Evolutionary conservation across 495 filamentous ascomycete species (phyloP).

Genomic region (Xeromyces bisporus): DNA sequence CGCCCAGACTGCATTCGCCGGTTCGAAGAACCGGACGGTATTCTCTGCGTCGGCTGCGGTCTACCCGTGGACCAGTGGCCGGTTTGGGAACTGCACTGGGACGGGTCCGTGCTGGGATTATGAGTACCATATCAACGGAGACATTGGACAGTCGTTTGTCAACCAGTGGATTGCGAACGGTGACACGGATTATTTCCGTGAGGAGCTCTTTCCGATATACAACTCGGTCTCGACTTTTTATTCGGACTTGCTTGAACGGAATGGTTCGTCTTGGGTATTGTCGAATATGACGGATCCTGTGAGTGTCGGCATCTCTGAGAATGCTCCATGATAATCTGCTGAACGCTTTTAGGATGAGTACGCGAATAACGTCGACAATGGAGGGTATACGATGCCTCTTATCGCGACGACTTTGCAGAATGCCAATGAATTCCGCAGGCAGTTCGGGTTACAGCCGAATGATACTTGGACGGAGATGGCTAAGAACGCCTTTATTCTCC

Average conservation of each 20-base stretch:
- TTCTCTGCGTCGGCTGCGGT: slow-evolving; percentile 37
- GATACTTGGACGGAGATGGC: slow-evolving; percentile 36
- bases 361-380: slow-evolving; percentile 53
- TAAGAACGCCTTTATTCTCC: slow-evolving; percentile 33
- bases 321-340: not conserved
- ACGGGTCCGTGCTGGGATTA: slow-evolving; percentile 50
- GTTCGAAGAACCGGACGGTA: slow-evolving; percentile 35
- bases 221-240: slow-evolving; percentile 41
- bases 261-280: slow-evolving; percentile 33
- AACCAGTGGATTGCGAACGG: slow-evolving; percentile 47
- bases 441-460: slow-evolving; percentile 37
- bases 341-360: slow-evolving; percentile 40
- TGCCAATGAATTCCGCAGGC: slow-evolving; percentile 37
- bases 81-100: slow-evolving; percentile 48
- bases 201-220: slow-evolving; percentile 39
- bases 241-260: slow-evolving; percentile 34
- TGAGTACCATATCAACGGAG: slow-evolving; percentile 47
- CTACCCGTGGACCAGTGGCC: slow-evolving; percentile 47
- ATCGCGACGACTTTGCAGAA: slow-evolving; percentile 39
- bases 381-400: slow-evolving; percentile 55
- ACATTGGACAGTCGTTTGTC: slow-evolving; percentile 47
- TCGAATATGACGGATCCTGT: slow-evolving; percentile 67
- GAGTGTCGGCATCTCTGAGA: no score
- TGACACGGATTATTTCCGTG: slow-evolving; percentile 35
- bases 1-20: slow-evolving; percentile 24